A percentile compares a stretch with the other conserved stretches of the same genome.
phyloP scores from a whole-genome alignment of 176 grass and related monocot species.

The Oryza meyeriana region DNA sequence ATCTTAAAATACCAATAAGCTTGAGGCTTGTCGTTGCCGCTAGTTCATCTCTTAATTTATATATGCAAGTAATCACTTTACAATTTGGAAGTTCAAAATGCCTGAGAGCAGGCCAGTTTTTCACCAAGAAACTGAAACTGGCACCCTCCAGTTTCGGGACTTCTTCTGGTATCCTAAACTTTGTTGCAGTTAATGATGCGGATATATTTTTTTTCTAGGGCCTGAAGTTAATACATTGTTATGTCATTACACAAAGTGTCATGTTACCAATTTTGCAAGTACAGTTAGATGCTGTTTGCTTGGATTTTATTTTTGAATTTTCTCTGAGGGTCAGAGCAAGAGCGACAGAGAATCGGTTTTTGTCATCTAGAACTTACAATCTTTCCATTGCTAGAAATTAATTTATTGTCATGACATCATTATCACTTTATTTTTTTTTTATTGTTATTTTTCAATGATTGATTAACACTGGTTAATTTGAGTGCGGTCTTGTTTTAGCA shows the following conservation, averaged over 20 bases:
- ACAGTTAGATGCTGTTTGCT: neutral
- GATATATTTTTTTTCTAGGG: neutral
- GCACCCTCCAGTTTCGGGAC: no score
- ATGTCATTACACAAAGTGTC: neutral
- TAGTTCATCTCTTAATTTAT: no score
- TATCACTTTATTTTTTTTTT: neutral
- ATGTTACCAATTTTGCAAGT: neutral
- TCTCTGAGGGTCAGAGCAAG: neutral
- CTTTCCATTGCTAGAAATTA: no score
- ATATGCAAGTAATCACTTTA: no score
- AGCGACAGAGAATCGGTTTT: neutral
- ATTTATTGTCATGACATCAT: no score
- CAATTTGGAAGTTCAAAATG: no score
- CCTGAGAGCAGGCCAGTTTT: no score
- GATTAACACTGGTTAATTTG: neutral
- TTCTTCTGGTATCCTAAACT: no score
- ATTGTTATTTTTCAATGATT: neutral
- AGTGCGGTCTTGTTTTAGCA: neutral
- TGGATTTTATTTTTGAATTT: constrained; percentile 2
- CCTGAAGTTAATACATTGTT: neutral
- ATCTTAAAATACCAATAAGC: no score
- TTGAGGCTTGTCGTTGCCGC: no score
- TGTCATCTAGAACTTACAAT: neutral
- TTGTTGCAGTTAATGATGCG: no score
- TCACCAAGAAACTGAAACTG: no score